These are phyloP conservation scores for Amanita molliuscula DNA, from an alignment of 768 basidiomycete genomes.

Conservation along the genomic window DNA sequence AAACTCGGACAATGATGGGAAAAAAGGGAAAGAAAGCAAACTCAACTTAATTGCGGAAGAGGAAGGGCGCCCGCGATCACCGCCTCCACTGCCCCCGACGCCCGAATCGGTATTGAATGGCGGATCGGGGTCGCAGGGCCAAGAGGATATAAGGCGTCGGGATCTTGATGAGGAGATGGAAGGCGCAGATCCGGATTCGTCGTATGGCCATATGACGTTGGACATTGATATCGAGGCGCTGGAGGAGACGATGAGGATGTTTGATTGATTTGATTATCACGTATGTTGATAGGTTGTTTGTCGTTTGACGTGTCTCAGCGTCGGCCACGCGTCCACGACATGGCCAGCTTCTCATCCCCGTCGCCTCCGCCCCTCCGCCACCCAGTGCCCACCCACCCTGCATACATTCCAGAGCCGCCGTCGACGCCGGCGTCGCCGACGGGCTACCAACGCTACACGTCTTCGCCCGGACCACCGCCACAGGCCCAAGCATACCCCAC, in stretches of 20 bases:
- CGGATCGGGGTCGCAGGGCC: background rate
- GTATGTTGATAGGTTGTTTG: background rate
- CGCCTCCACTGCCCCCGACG: slow-evolving; percentile 1
- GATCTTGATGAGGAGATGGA: background rate
- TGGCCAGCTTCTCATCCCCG: slow-evolving; percentile 23
- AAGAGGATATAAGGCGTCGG: background rate
- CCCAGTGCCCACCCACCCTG: slow-evolving; percentile 81
- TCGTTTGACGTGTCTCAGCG: background rate
- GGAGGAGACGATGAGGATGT: slow-evolving; percentile 18
- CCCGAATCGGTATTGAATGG: slow-evolving; percentile 4
- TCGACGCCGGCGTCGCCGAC: slow-evolving; percentile 66
- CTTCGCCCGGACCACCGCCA: slow-evolving; percentile 37
- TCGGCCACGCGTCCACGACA: slow-evolving; percentile 4
- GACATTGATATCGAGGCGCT: slow-evolving; percentile 15
- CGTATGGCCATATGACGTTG: slow-evolving; percentile 17
- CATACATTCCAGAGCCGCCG: slow-evolving; percentile 76
- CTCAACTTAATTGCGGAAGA: background rate
- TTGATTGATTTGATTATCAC: slow-evolving; percentile 11
- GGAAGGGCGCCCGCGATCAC: background rate
- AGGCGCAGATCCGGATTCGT: slow-evolving; percentile 13
- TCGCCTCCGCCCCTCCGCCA: slow-evolving; percentile 80
- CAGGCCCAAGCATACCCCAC: slow-evolving; percentile 21
- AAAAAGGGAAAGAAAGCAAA: background rate
- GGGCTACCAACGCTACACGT: slow-evolving; percentile 65
- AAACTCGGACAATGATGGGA: background rate